A percentile compares a stretch with the other conserved stretches of the same genome.
These are phyloP conservation scores for Leishmania lainsoni DNA, from an alignment of 208 protist genomes.

Conservation along the genomic window DNA sequence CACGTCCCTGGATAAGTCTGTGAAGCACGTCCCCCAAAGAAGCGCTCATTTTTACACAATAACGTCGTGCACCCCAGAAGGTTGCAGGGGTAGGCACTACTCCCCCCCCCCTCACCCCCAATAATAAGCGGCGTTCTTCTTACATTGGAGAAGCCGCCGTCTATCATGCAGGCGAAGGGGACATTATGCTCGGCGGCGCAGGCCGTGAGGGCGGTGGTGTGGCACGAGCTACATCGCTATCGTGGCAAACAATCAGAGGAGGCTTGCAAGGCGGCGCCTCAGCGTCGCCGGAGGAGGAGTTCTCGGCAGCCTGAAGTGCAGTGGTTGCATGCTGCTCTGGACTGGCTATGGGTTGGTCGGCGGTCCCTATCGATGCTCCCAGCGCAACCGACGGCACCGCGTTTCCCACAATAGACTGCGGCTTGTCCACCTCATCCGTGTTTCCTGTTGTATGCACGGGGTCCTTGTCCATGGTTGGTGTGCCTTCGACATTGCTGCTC, in stretches of 20 bases:
- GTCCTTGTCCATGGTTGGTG: conserved; percentile 1
- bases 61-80: not conserved
- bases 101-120: too few species aligned
- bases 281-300: not conserved
- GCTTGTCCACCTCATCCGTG: conserved; percentile 20
- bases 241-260: conserved; percentile 21
- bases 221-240: not conserved
- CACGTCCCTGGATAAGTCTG: not conserved
- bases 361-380: not conserved
- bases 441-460: conserved; percentile 6
- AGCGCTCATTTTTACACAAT: not conserved
- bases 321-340: conserved; percentile 11
- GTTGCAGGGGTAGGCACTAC: not conserved
- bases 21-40: not conserved
- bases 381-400: conserved; percentile 4
- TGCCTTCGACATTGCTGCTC: not conserved
- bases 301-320: conserved; percentile 15
- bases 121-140: not conserved
- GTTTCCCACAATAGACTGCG: not conserved
- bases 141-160: not conserved
- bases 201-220: conserved; percentile 26
- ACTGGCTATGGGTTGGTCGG: not conserved
- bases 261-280: conserved; percentile 24
- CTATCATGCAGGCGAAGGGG: conserved; percentile 26
- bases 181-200: conserved; percentile 37